A percentile compares a stretch with the other conserved stretches of the same genome.
Evolutionary conservation across 768 basidiomycete genomes (phyloP).

Genomic region (Coprinopsis cinerea): DNA sequence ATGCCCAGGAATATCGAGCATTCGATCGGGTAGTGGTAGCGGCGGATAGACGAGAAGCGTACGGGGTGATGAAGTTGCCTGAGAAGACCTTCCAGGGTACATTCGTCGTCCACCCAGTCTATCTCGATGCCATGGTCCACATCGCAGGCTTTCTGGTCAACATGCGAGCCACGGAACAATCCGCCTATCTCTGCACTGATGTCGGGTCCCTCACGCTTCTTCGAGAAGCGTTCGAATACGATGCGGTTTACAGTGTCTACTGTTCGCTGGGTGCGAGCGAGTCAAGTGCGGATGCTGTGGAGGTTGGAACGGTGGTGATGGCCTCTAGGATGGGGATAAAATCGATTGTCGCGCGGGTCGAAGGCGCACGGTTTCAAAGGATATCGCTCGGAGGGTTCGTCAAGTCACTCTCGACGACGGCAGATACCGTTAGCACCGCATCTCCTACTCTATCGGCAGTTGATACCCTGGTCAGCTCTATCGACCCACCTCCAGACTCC

Average conservation of each 20-base stretch:
- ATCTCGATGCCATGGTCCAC: conserved; percentile 64
- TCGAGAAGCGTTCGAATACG: too few species aligned
- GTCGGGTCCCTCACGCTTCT: conserved; percentile 45
- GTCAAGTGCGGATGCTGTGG: too few species aligned
- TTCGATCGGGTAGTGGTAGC: conserved; percentile 50
- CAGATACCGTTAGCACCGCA: conserved; percentile 13
- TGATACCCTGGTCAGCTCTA: conserved; percentile 20
- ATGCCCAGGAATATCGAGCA: conserved; percentile 51
- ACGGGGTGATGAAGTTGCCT: conserved; percentile 43
- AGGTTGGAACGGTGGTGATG: too few species aligned
- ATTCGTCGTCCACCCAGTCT: conserved; percentile 47
- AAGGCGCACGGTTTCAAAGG: background rate
- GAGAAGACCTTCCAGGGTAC: conserved; percentile 17
- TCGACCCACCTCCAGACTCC: conserved; percentile 1
- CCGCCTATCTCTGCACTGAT: conserved; percentile 62
- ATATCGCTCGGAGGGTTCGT: background rate
- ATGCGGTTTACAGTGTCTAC: too few species aligned
- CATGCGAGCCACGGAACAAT: conserved; percentile 37
- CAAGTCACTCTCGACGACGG: background rate
- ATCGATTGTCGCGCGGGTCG: background rate
- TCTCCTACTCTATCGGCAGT: conserved; percentile 27
- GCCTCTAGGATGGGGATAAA: too few species aligned
- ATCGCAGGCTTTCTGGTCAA: conserved; percentile 68
- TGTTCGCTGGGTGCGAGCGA: too few species aligned
- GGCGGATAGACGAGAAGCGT: conserved; percentile 41